Evolutionary conservation across 2,329 filamentous ascomycete genomes (phyloP), one percentile per base, ranked within the genome.

Genomic region (Diplodia intermedia): DNA sequence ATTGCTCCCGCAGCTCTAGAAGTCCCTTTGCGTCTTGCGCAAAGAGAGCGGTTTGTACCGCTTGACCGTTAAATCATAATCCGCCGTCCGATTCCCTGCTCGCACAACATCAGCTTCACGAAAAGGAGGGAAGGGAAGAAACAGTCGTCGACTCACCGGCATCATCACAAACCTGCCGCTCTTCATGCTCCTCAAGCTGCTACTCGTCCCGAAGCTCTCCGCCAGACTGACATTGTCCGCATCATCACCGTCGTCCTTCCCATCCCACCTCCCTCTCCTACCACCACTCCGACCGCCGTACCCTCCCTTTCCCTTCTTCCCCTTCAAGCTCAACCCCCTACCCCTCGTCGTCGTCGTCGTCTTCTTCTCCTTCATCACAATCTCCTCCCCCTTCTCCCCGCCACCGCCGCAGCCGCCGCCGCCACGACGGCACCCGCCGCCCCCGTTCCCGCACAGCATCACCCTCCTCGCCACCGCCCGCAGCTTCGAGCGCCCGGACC

Each of bases 171-270:
- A 3, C 40, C 12, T 53, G n/a, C 50, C 50, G 12, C 50, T 53
- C 50, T 29, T 53, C 50, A 53, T 14, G 57, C 57, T 61, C 40
- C 12, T 26, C 55, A n/a, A 40, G 55, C 55, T 57, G 4, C 33
- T 61, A 5, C 40, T 23, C 14, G 55, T 14, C 38, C 33, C 11
- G 15, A 49, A 61, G 57, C 57, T 62, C 11, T 52, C 60, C 26
- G 60, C 60, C 11, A 62, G 18, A 20, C 60, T 62, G n/a, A 52
- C 5, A 31, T 26, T 36, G n/a, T 62, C 60, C 18, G 20, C 31
- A 4, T 62, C 47, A 31, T 61, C 56, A 3, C 9, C 18, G 11
- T 43, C 23, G 14, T 31, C 23, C 4, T 29, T 23, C 2, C 15
- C 14, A 3, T 36, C 14, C 54, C 54, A 9, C n/a, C 31, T n/a